Evolutionary conservation across 176 grass and related monocot genomes (phyloP).

Genomic region (Oryza coarctata): DNA sequence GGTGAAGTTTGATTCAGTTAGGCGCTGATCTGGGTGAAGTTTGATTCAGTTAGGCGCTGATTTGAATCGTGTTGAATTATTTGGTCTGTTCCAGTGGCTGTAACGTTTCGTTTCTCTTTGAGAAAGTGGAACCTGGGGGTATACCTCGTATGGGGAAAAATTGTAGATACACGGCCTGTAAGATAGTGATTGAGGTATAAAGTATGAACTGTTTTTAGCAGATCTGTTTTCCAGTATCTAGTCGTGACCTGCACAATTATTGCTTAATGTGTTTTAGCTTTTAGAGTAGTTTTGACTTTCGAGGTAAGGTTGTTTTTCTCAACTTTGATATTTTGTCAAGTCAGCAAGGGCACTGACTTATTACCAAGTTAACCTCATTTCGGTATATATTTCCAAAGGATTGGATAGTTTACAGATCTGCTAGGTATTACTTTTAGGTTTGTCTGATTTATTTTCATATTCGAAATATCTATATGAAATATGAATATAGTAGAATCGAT

Average conservation of each 20-base stretch:
- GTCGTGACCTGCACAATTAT: background rate
- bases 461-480: background rate
- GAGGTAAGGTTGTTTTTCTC: background rate
- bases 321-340: background rate
- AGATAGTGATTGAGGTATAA: background rate
- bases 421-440: background rate
- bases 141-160: background rate
- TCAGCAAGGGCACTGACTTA: background rate
- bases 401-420: conserved; percentile 8
- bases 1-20: background rate
- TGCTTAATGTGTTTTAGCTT: background rate
- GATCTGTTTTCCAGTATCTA: background rate
- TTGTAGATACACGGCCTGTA: background rate
- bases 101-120: background rate
- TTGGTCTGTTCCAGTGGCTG: background rate
- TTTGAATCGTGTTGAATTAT: background rate
- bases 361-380: background rate
- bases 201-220: background rate
- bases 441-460: background rate
- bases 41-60: too few species aligned
- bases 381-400: background rate
- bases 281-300: background rate
- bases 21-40: background rate
- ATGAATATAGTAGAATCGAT: background rate
- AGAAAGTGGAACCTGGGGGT: background rate